These are phyloP conservation scores for Fonsecaea multimorphosa DNA, from an alignment of 2,329 filamentous ascomycete species.

Conservation along the genomic window DNA sequence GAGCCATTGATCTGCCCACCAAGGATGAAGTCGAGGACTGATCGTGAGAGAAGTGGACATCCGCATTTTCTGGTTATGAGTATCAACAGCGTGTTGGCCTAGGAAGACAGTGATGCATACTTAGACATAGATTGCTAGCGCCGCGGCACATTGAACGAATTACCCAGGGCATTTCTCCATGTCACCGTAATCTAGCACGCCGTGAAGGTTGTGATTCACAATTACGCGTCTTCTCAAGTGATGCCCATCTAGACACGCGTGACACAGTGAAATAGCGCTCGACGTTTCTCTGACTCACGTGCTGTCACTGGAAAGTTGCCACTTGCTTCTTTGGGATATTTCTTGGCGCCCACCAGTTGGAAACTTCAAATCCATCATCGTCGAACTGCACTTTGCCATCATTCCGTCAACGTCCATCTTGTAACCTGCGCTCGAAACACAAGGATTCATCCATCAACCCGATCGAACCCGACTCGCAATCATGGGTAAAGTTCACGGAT, in stretches of 20 bases:
- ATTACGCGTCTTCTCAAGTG: slow-evolving; percentile 1
- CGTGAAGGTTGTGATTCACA: neutral
- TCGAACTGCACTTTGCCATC: slow-evolving; percentile 12
- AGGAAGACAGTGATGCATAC: neutral
- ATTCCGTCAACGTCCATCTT: slow-evolving; percentile 12
- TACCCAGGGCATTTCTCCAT: neutral
- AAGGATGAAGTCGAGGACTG: slow-evolving; percentile 46
- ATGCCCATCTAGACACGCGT: too few species aligned
- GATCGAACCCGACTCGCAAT: slow-evolving; percentile 54
- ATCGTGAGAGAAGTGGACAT: neutral
- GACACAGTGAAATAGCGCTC: neutral
- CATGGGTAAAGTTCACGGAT: slow-evolving; percentile 90
- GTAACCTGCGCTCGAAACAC: slow-evolving; percentile 6
- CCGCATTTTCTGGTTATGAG: slow-evolving; percentile 1
- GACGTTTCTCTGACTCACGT: slow-evolving; percentile 1
- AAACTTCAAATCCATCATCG: slow-evolving; percentile 17
- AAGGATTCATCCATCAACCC: slow-evolving; percentile 25
- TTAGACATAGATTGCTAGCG: slow-evolving; percentile 21
- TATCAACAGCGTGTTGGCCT: neutral
- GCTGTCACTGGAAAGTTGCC: neutral
- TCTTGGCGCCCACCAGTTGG: slow-evolving; percentile 25
- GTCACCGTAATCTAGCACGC: neutral
- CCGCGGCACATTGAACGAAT: neutral
- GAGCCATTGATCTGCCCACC: slow-evolving; percentile 56
- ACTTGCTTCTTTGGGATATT: neutral